These are phyloP conservation scores for Colletotrichum higginsianum DNA, from an alignment of 2,329 filamentous ascomycete species.

Conservation along the genomic window DNA sequence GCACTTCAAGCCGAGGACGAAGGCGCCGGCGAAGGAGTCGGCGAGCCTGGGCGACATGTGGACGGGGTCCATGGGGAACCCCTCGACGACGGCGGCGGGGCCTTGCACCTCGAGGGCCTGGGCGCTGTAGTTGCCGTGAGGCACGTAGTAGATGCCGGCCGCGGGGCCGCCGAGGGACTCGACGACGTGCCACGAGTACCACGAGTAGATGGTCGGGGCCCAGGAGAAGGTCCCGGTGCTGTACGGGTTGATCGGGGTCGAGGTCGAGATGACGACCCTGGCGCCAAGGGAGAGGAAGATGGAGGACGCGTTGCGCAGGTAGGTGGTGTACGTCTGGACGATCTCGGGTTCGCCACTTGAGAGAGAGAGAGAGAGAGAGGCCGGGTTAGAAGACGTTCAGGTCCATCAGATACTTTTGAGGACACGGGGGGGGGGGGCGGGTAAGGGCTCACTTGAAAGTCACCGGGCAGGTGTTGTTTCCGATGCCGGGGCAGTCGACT, in stretches of 20 bases:
- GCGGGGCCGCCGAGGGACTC: slow-evolving; percentile 50
- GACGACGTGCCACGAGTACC: slow-evolving; percentile 56
- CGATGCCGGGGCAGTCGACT: slow-evolving; percentile 70
- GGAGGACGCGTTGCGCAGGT: slow-evolving; percentile 70
- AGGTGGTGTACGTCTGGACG: slow-evolving; percentile 73
- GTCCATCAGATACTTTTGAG: no score
- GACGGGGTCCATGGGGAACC: slow-evolving; percentile 74
- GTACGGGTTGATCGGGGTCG: slow-evolving; percentile 72
- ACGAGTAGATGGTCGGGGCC: slow-evolving; percentile 67
- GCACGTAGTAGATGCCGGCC: slow-evolving; percentile 67
- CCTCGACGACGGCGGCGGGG: slow-evolving; percentile 62
- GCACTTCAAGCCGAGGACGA: slow-evolving; percentile 57
- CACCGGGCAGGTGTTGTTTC: slow-evolving; percentile 68
- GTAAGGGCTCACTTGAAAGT: slow-evolving; percentile 52
- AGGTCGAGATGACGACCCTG: slow-evolving; percentile 70
- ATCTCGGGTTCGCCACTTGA: slow-evolving; percentile 56
- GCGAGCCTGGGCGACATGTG: slow-evolving; percentile 72
- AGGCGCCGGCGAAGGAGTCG: slow-evolving; percentile 68
- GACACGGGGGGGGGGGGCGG: no score
- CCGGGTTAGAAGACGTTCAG: no score
- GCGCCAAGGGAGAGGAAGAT: slow-evolving; percentile 70
- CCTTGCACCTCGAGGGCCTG: slow-evolving; percentile 67
- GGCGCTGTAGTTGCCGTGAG: slow-evolving; percentile 71
- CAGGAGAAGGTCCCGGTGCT: slow-evolving; percentile 68
- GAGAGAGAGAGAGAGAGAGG: background rate